Base-by-base conservation (phyloP, 768 basidiomycete genomes). In the Lepiota venenata region DNA sequence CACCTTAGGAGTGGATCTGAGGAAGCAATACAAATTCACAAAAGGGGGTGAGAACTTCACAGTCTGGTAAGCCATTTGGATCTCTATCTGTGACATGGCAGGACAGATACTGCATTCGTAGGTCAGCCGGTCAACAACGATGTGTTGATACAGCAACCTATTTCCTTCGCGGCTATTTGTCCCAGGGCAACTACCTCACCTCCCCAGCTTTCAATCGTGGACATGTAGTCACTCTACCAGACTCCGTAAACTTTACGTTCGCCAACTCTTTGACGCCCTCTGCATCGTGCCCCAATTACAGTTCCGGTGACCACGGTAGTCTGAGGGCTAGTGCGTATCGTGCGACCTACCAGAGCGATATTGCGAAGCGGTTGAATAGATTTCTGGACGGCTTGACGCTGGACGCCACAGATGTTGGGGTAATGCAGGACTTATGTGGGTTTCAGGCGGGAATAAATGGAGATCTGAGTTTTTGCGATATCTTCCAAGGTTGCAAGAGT, bases 251-350 rank as follows among this genome's bases (percentile, higher is more conserved):
- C 25, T 46, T 27, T 11, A 46, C 44, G 5, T 46, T 46, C 16
- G 44, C 44, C 15, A 32, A 46, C n/a, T 46, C 44, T n/a, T 46
- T 46, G 44, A 46, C 44, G 18, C 32, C 44, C 14, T 46, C 44
- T 15, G 25, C 25, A 6, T 25, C 25, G 1, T 46, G 44, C 14
- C 44, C 44, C 7, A 46, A 29, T 15, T 46, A 46, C 22, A 27
- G 9, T 20, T 29, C 20, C 1, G 44, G 44, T 12, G 20, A 46
- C 25, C 25, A 46, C 11, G 44, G 44, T n/a, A 46, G 44, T 29
- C 20, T 20, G 12, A 15, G 12, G 22, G 25, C 44, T 12, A 29
- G 18, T 29, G 18, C 44, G 6, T 46, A 27, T 29, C 44, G 44
- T n/a, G 11, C 22, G 6, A 46, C 44, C 3, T 46, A 16, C 44